Conservation (phyloP, 2,329 filamentous ascomycete genomes). For the Colletotrichum liriopes region DNA sequence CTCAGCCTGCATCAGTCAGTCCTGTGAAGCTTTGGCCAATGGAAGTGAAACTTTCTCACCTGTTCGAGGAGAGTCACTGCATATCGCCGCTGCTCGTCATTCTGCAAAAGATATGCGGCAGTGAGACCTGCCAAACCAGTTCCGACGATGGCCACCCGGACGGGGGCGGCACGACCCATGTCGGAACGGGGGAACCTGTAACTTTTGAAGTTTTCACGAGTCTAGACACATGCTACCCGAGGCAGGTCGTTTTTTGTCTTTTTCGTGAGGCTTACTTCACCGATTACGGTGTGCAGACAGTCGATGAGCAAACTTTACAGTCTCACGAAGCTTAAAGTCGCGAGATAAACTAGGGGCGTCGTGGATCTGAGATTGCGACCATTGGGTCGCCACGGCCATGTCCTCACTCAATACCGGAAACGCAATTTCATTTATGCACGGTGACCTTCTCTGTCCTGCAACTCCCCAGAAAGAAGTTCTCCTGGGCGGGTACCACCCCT, state of each 20-base stretch:
- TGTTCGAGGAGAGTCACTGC: conserved; percentile 56
- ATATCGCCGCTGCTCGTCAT: conserved; percentile 51
- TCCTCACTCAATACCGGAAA: background rate
- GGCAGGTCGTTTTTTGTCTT: background rate
- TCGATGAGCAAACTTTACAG: background rate
- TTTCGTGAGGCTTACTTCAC: background rate
- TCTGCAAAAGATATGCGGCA: conserved; percentile 53
- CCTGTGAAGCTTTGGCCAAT: background rate
- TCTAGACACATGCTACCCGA: background rate
- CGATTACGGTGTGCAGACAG: background rate
- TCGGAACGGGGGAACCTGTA: background rate
- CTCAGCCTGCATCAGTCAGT: conserved; percentile 47
- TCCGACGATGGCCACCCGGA: conserved; percentile 54
- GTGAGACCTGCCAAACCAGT: conserved; percentile 57
- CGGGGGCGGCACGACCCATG: conserved; percentile 17
- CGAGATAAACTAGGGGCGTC: background rate
- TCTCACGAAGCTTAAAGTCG: background rate
- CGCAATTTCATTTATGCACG: conserved; percentile 33
- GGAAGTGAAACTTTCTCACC: conserved; percentile 44
- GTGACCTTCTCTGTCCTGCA: background rate
- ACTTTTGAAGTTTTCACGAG: background rate
- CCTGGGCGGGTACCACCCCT: conserved; percentile 2
- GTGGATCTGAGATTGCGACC: background rate
- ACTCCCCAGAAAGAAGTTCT: background rate
- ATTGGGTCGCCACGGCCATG: background rate